phyloP scores from a whole-genome alignment of 2,329 filamentous ascomycete species.

The Purpureocillium lavendulum region DNA sequence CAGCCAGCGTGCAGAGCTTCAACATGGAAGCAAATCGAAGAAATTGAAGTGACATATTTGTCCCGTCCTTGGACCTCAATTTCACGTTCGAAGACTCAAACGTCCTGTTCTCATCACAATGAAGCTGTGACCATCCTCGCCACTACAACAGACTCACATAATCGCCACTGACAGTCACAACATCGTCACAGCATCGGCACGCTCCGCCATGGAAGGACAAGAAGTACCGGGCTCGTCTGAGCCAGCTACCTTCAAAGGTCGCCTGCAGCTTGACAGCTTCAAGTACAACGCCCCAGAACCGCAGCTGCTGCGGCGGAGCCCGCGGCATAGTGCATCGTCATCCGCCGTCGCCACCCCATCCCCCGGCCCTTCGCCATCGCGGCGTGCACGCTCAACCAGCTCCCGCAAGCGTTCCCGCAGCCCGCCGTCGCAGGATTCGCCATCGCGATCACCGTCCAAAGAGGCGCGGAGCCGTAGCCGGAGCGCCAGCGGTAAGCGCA shows the following conservation, averaged over 20 bases:
- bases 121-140: no score
- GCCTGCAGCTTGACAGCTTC: constrained; percentile 35
- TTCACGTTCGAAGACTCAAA: neutral
- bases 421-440: neutral
- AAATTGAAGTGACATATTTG: neutral
- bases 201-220: neutral
- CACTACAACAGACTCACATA: no score
- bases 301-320: constrained; percentile 17
- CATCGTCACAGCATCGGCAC: no score
- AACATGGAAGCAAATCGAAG: no score
- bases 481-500: constrained; percentile 12
- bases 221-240: constrained; percentile 3
- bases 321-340: constrained; percentile 15
- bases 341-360: constrained; percentile 7
- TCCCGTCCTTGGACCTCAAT: neutral
- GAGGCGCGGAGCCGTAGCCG: neutral
- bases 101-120: no score
- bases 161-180: no score
- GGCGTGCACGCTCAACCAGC: neutral
- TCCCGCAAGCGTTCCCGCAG: constrained; percentile 1
- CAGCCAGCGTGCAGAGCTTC: no score
- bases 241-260: constrained; percentile 32
- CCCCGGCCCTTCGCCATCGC: neutral
- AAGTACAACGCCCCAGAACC: constrained; percentile 23
- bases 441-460: no score